These are phyloP conservation scores for Alternaria solani DNA, from an alignment of 2,329 filamentous ascomycete genomes.

Conservation along the genomic window DNA sequence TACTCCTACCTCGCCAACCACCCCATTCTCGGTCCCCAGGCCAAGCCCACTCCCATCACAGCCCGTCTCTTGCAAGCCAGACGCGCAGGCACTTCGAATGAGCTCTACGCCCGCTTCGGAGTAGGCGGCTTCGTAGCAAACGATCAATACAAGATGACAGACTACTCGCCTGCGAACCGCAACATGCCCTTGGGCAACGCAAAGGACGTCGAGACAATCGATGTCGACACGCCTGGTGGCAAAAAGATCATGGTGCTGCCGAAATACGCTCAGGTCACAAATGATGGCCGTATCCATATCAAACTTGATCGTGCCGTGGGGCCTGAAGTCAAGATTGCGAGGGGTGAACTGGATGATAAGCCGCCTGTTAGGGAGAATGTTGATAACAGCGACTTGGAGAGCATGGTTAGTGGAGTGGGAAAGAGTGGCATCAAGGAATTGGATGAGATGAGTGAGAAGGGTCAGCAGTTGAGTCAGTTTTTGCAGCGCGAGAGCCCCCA, in stretches of 20 bases:
- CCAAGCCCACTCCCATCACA: constrained; percentile 59
- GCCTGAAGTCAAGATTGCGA: constrained; percentile 32
- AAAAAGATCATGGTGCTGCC: constrained; percentile 63
- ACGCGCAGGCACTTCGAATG: constrained; percentile 18
- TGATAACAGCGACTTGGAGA: constrained; percentile 16
- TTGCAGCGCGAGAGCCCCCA: constrained; percentile 13
- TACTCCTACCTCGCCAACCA: constrained; percentile 66
- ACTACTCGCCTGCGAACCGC: constrained; percentile 33
- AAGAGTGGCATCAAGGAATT: constrained; percentile 29
- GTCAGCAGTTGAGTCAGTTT: constrained; percentile 22
- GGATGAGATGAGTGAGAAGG: constrained; percentile 32
- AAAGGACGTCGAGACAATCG: constrained; percentile 48
- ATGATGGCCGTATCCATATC: constrained; percentile 43
- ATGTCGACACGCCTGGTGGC: constrained; percentile 57
- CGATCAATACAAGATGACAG: constrained; percentile 48
- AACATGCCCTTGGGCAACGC: constrained; percentile 9
- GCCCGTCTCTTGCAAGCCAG: constrained; percentile 63
- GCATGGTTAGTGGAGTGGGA: constrained; percentile 12
- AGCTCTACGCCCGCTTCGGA: constrained; percentile 50
- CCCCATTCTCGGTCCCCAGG: constrained; percentile 67
- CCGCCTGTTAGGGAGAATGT: constrained; percentile 27
- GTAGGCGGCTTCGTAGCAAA: constrained; percentile 56
- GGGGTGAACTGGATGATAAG: constrained; percentile 37
- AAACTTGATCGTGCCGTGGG: constrained; percentile 33
- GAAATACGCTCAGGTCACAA: constrained; percentile 48